These are phyloP conservation scores for Colletotrichum salicis DNA, from an alignment of 2,329 filamentous ascomycete species.

Conservation along the genomic window DNA sequence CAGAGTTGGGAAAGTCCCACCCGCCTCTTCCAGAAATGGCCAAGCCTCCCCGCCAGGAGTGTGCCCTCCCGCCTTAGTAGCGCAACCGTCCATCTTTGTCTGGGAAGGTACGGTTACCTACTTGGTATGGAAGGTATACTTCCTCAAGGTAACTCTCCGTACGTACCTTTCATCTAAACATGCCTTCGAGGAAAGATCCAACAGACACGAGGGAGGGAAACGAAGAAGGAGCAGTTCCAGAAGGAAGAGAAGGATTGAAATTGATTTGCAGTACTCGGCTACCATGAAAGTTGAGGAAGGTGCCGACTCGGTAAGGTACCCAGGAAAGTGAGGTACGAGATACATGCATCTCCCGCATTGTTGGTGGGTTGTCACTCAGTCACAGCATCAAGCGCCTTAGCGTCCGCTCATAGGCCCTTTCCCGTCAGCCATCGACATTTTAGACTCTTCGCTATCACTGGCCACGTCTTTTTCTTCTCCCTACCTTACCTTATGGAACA, in stretches of 20 bases:
- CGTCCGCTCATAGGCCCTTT: not conserved
- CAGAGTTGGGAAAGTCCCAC: constrained; percentile 16
- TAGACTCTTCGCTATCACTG: not conserved
- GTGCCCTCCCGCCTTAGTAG: not conserved
- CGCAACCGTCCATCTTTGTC: not conserved
- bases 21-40: constrained; percentile 1
- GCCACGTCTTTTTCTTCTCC: not conserved
- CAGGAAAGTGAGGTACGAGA: too few relatives aligned
- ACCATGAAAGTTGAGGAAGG: not conserved
- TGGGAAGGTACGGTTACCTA: not conserved
- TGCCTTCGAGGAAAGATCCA: not conserved
- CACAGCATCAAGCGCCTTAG: not conserved
- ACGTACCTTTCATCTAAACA: too few relatives aligned
- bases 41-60: not conserved
- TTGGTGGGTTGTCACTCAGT: not conserved
- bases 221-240: not conserved
- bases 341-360: not conserved
- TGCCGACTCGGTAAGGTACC: not conserved
- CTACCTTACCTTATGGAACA: too few relatives aligned
- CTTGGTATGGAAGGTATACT: not conserved
- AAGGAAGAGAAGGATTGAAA: too few relatives aligned
- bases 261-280: not conserved
- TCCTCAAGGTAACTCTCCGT: too few relatives aligned
- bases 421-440: not conserved
- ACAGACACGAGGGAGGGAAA: not conserved